Evolutionary conservation across 2,329 filamentous ascomycete species (phyloP), one percentile per base, ranked within the genome.

Genomic region (Microcyclosporella mali): DNA sequence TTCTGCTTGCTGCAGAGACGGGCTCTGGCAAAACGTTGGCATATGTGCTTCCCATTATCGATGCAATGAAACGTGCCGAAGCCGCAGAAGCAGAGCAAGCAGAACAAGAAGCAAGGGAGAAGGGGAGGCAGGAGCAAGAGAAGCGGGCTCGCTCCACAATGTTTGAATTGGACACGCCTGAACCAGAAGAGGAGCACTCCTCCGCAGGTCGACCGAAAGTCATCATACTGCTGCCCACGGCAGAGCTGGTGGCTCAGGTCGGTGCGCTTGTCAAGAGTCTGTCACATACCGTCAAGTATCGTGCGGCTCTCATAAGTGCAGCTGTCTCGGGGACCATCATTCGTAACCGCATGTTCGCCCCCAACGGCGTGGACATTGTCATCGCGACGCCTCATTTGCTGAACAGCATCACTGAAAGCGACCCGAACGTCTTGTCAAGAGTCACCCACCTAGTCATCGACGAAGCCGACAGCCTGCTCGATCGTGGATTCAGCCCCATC

Each of bases 1-100:
- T 87, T 60, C 74, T 98, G 10, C 73, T 98, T 37, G 92, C 92
- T 3, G 92, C 92, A 9, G 92, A 98, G 71, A 98, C 92, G 0
- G 92, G 92, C 10, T 97, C 92, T 0, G 92, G 92, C 47, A 98
- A 98, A 71, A 98, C 92, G 1, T 71, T 98, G 49, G 88, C 92
- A 7, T 98, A 98, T 61, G 71, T 97, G 4, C 67, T 95, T 4
- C 94, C 92, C 0, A 76, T 83, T 12, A 73, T 98, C 40, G 81
- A 98, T 66, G 85, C 86, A 7, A 66, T 98, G 56, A 98, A 98
- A 68, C 70, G 78, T 27, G 81, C 79, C 12, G 73, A 78, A 42
- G 72, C 77, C 2, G 71, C 72, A 25, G 75, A 75, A 14, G 78
- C 81, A 53, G 68, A 70, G 16, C 61, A 64, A 36, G 62, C 59